These are phyloP conservation scores for Coniochaeta sp. DNA, from an alignment of 2,329 filamentous ascomycete species.

Conservation along the genomic window DNA sequence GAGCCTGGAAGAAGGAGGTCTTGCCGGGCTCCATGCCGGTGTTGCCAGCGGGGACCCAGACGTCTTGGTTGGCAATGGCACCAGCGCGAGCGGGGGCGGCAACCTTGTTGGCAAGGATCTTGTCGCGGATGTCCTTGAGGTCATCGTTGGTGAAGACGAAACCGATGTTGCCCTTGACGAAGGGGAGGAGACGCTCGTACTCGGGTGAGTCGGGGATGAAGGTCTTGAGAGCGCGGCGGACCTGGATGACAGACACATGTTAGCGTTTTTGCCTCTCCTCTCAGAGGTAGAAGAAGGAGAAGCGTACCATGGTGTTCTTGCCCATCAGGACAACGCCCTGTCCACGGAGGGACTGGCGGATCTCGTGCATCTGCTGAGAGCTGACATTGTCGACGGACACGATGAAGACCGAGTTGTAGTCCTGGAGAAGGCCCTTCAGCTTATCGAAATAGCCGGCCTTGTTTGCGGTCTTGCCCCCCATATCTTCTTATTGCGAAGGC, in stretches of 20 bases:
- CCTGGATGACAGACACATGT: conserved; percentile 38
- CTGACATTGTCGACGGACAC: conserved; percentile 98
- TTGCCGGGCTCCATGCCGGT: conserved; percentile 99
- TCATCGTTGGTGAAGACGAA: conserved; percentile 99
- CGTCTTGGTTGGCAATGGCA: conserved; percentile 88
- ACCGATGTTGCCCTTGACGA: conserved; percentile 95
- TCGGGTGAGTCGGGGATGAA: conserved; percentile 87
- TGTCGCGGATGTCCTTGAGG: conserved; percentile 85
- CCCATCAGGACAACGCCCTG: conserved; percentile 97
- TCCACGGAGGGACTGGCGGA: conserved; percentile 82
- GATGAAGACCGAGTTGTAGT: conserved; percentile 97
- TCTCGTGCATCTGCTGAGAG: conserved; percentile 99
- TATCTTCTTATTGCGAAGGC: conserved; percentile 92
- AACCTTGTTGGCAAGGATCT: conserved; percentile 95
- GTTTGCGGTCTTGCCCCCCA: conserved; percentile 94
- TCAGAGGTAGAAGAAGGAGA: background rate
- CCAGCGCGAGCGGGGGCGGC: conserved; percentile 96
- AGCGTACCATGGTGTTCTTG: conserved; percentile 97
- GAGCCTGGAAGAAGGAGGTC: conserved; percentile 99
- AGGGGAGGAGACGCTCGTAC: conserved; percentile 95
- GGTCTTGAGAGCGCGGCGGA: conserved; percentile 94
- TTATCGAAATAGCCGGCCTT: conserved; percentile 99
- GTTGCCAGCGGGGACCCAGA: conserved; percentile 96
- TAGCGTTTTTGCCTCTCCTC: background rate
- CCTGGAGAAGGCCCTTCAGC: conserved; percentile 94